Base-by-base conservation (phyloP, 192 early-diverging fungal genomes). In the Thamnidium elegans region DNA sequence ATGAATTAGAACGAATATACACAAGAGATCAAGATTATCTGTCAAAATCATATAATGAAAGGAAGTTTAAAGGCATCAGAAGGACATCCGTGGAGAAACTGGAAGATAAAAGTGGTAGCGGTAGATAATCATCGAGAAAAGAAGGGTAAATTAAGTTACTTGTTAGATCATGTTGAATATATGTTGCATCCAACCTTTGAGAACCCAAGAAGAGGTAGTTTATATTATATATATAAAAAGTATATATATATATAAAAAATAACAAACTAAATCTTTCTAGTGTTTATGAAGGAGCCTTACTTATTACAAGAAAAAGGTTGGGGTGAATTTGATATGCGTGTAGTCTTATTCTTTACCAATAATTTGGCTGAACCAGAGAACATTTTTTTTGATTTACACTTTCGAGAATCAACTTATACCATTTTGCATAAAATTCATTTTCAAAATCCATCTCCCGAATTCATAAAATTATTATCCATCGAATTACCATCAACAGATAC, bases 251-350 rank as follows among this genome's bases (percentile, higher is more conserved):
- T n/a, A n/a, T n/a, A n/a, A 9, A 6, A 44, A 26, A 15, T 3
- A 31, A 26, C 13, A 14, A 54, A 11, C 14, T 36, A 55, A 32
- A 48, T 48, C 9, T 30, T 20, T 30, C 21, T 66, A 85, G 84
- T 81, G 19, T 48, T 76, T 45, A 71, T 66, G 53, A 75, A 73
- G 48, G 73, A 79, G 50, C 84, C 84, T 19, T 85, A 77, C 48
- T 62, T 48, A 7, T 64, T 85, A 13, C 66, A 72, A 43, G 84
- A 85, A 51, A 79, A 78, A 60, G 84, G 84, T 14, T 85, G 84
- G 84, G 84, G 84, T 11, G 84, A 83, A 63, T 85, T 85, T 63
- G 84, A 85, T 64, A 73, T 85, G 71, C 69, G 78, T 31, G 79
- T 85, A 26, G 69, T 67, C 52, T 51, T 85, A 4, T 67, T 79